These are phyloP conservation scores for Aspergillus bridgeri DNA, from an alignment of 495 filamentous ascomycete genomes.

Conservation along the genomic window DNA sequence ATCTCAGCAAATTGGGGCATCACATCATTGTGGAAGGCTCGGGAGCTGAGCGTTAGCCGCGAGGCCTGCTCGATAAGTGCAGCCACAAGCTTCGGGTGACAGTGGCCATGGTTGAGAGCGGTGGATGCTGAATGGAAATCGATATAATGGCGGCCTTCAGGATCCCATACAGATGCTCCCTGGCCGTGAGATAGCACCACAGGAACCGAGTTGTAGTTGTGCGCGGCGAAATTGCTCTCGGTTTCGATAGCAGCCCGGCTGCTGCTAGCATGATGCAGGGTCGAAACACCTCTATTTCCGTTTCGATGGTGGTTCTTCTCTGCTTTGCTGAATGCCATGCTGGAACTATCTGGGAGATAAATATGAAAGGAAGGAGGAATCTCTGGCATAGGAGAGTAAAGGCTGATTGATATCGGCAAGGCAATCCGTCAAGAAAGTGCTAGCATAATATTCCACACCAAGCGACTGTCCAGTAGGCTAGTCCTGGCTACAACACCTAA, in stretches of 20 bases:
- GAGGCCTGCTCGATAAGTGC: constrained; percentile 87
- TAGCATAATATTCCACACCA: too few relatives aligned
- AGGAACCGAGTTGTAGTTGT: constrained; percentile 98
- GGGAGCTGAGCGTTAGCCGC: constrained; percentile 88
- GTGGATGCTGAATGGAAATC: constrained; percentile 98
- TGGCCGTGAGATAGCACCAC: constrained; percentile 81
- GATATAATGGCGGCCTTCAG: constrained; percentile 95
- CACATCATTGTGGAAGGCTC: constrained; percentile 98
- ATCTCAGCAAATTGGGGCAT: constrained; percentile 95
- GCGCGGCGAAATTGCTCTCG: constrained; percentile 83
- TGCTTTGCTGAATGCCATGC: too few relatives aligned
- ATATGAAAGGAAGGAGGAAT: too few relatives aligned
- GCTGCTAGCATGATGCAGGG: too few relatives aligned
- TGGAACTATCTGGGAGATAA: too few relatives aligned
- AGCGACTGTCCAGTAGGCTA: too few relatives aligned
- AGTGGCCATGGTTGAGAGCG: constrained; percentile 98
- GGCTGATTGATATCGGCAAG: too few relatives aligned
- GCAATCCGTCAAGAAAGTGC: too few relatives aligned
- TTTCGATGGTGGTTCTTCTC: too few relatives aligned
- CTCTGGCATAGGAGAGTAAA: too few relatives aligned
- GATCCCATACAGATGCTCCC: constrained; percentile 92
- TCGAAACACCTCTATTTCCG: too few relatives aligned
- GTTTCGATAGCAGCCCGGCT: constrained; percentile 73
- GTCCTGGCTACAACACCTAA: too few relatives aligned
- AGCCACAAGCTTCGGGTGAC: constrained; percentile 90